Evolutionary conservation across 2,329 filamentous ascomycete species (phyloP), one percentile per base, ranked within the genome.

Genomic region (Penicillium occitanis): DNA sequence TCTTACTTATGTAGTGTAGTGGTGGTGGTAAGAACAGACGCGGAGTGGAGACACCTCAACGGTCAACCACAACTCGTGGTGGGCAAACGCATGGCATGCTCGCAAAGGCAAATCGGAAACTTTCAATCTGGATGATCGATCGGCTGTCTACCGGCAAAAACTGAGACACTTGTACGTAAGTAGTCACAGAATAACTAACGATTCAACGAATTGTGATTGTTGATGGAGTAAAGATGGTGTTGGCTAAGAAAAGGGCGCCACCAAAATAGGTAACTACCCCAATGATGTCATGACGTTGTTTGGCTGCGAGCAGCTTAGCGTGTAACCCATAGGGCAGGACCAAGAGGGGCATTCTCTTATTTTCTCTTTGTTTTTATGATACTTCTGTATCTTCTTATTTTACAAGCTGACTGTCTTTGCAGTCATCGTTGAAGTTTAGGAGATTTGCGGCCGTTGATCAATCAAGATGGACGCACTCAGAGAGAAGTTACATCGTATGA

Each of bases 391-490:
- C 19, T 19, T 42, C 30, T 44, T 17, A 17, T 10, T 30, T 6
- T n/a, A 22, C 30, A 4, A n/a, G 1, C 19, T 10, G 57, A 19
- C 7, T 30, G 22, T 44, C n/a, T 40, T 44, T 60, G 13, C 57
- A 60, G 37, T 46, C 37, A 28, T 30, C 40, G 5, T 28, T 57
- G 11, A 14, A 14, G 37, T n/a, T 5, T 1, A 22, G 19, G 3
- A 5, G 1, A 14, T 35, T 22, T 25, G 11, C 19, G 28, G 37
- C 28, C 14, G 57, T 35, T 33, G 11, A 14, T 51, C 14, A 48
- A 30, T 67, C 61, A 61, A 48, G 25, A 67, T 67, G 66, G 48
- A 67, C 48, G 35, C 46, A n/a, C 37, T 67, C 11, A 64, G 48
- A 28, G 66, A 67, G 11, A 67, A 65, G 28, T n/a, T 67, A 6